Conservation (phyloP, 169 alveolate species). For the Eimeria zaria region DNA sequence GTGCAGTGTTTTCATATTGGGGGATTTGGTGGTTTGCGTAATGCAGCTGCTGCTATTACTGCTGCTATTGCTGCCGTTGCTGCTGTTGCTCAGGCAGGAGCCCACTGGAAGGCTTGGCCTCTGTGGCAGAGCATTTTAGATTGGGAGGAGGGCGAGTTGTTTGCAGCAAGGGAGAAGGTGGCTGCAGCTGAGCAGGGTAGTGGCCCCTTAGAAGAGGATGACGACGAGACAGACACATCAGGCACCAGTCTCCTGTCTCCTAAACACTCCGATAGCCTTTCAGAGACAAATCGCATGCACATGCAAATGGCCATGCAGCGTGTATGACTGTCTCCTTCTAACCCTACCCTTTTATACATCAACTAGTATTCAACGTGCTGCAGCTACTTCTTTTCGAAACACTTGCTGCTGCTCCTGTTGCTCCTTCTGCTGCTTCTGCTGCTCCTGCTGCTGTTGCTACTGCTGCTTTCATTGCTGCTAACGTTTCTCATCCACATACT, state of each 20-base stretch:
- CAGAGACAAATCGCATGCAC: slow-evolving; percentile 11
- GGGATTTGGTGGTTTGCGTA: too few relatives aligned
- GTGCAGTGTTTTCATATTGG: not conserved
- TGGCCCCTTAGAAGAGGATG: slow-evolving; percentile 29
- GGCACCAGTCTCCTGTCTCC: not conserved
- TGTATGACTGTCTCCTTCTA: not conserved
- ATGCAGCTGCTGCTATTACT: slow-evolving; percentile 4
- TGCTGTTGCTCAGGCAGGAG: slow-evolving; percentile 76
- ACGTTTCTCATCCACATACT: not conserved
- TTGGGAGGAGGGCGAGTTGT: slow-evolving; percentile 76
- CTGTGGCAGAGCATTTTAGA: slow-evolving; percentile 79
- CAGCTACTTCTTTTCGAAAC: not conserved
- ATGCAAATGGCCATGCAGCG: slow-evolving; percentile 58
- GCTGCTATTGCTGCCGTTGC: slow-evolving; percentile 8
- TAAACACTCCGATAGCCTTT: not conserved
- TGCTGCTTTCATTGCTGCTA: not conserved
- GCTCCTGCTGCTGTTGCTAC: not conserved
- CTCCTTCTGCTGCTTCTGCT: not conserved
- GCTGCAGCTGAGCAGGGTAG: slow-evolving; percentile 15
- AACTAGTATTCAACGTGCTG: too few relatives aligned
- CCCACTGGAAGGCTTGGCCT: slow-evolving; percentile 85
- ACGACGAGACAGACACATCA: not conserved
- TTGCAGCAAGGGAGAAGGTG: slow-evolving; percentile 21
- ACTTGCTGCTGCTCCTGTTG: not conserved
- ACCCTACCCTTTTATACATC: not conserved